These are phyloP conservation scores for Backusella sp. DNA, from an alignment of 192 early-diverging fungal species.

Conservation along the genomic window DNA sequence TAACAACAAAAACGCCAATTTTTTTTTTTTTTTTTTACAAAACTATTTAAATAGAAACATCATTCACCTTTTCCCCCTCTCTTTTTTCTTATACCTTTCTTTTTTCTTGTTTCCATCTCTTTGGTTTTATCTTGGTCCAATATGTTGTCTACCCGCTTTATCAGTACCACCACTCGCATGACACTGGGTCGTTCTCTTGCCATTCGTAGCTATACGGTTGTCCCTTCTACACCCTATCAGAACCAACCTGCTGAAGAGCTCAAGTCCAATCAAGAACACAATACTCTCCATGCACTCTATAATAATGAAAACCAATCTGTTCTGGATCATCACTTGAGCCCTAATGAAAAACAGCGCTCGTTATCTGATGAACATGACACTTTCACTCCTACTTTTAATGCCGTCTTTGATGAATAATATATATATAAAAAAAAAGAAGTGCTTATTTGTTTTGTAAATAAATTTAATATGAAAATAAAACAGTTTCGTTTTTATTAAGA, in stretches of 20 bases:
- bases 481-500: constrained; percentile 6
- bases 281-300: constrained; percentile 20
- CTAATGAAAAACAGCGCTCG: not conserved
- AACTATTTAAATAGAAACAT: not conserved
- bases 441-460: not conserved
- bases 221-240: constrained; percentile 22
- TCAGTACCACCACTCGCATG: not conserved
- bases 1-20: not conserved
- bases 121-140: too few relatives aligned
- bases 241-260: not conserved
- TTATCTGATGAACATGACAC: not conserved
- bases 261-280: constrained; percentile 5
- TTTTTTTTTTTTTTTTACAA: not conserved
- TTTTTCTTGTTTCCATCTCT: not conserved
- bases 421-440: not conserved
- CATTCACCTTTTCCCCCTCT: not conserved
- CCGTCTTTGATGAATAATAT: constrained; percentile 22
- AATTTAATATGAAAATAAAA: not conserved
- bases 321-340: not conserved
- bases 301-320: constrained; percentile 28
- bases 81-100: not conserved
- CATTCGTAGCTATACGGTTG: constrained; percentile 18
- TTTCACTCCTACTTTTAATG: constrained; percentile 16
- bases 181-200: not conserved
- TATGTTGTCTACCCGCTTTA: not conserved